Conservation (phyloP, 2,329 filamentous ascomycete genomes). For the Podosphaera leucotricha region DNA sequence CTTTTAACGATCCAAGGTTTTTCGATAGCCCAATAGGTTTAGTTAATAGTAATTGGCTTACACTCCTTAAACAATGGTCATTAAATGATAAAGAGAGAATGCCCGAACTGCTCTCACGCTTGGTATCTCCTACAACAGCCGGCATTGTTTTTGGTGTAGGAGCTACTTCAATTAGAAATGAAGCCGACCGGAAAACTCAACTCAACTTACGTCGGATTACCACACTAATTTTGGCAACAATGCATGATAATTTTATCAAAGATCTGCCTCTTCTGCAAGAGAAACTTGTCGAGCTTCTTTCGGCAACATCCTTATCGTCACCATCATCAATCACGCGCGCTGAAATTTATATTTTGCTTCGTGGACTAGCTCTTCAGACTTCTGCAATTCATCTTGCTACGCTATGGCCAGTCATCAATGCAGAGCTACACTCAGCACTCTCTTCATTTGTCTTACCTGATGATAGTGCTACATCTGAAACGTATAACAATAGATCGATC, state of each 20-base stretch:
- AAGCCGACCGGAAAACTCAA: slow-evolving; percentile 83
- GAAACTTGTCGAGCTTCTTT: slow-evolving; percentile 67
- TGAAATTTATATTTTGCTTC: slow-evolving; percentile 72
- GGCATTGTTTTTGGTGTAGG: slow-evolving; percentile 98
- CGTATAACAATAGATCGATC: slow-evolving; percentile 52
- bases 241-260: slow-evolving; percentile 54
- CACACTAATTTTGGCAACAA: slow-evolving; percentile 52
- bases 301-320: slow-evolving; percentile 66
- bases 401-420: slow-evolving; percentile 76
- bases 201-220: slow-evolving; percentile 68
- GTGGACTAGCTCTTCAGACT: slow-evolving; percentile 58
- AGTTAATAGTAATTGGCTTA: slow-evolving; percentile 55
- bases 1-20: slow-evolving; percentile 74
- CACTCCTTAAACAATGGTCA: slow-evolving; percentile 63
- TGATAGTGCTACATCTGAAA: slow-evolving; percentile 38
- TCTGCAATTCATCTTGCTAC: slow-evolving; percentile 58
- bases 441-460: slow-evolving; percentile 48
- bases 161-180: slow-evolving; percentile 75
- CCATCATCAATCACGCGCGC: slow-evolving; percentile 75
- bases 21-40: slow-evolving; percentile 46
- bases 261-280: slow-evolving; percentile 54
- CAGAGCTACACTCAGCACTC: slow-evolving; percentile 61
- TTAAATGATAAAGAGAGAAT: slow-evolving; percentile 73
- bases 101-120: slow-evolving; percentile 52
- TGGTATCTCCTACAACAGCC: slow-evolving; percentile 70